Evolutionary conservation across 2,329 filamentous ascomycete species (phyloP).

Genomic region (Colletotrichum sp.): DNA sequence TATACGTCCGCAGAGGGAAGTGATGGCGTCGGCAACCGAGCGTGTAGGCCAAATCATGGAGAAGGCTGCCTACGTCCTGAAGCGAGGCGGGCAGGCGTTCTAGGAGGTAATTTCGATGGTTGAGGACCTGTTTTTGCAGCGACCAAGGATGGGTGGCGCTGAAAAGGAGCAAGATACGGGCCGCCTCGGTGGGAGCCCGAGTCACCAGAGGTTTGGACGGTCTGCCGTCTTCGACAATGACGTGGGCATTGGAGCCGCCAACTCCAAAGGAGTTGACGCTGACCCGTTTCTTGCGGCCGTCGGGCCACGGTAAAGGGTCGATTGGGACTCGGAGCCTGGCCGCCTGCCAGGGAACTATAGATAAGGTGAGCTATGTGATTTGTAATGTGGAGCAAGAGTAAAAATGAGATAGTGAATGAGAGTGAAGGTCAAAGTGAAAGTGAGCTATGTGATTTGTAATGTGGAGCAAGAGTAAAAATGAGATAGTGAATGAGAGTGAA

Average conservation of each 20-base stretch:
- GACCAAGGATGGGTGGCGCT: neutral
- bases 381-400: neutral
- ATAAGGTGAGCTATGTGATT: neutral
- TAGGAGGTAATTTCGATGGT: neutral
- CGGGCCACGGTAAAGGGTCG: slow-evolving; percentile 33
- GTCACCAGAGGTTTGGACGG: neutral
- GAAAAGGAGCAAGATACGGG: neutral
- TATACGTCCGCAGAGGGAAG: slow-evolving; percentile 14
- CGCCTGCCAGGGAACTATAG: slow-evolving; percentile 5
- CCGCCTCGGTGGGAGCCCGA: neutral
- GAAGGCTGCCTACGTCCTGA: slow-evolving; percentile 12
- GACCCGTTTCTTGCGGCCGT: slow-evolving; percentile 23
- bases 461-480: too few relatives aligned
- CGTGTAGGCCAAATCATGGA: slow-evolving; percentile 22
- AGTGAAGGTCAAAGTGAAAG: neutral
- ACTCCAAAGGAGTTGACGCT: slow-evolving; percentile 37
- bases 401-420: neutral
- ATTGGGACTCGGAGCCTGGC: slow-evolving; percentile 30
- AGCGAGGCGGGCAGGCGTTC: neutral
- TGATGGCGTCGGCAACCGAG: slow-evolving; percentile 19
- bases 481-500: neutral
- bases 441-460: too few relatives aligned
- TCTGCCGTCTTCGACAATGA: neutral
- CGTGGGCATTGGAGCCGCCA: slow-evolving; percentile 38
- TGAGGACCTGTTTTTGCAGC: neutral